Conservation (phyloP, 2,329 filamentous ascomycete species). For the Colletotrichum godetiae region DNA sequence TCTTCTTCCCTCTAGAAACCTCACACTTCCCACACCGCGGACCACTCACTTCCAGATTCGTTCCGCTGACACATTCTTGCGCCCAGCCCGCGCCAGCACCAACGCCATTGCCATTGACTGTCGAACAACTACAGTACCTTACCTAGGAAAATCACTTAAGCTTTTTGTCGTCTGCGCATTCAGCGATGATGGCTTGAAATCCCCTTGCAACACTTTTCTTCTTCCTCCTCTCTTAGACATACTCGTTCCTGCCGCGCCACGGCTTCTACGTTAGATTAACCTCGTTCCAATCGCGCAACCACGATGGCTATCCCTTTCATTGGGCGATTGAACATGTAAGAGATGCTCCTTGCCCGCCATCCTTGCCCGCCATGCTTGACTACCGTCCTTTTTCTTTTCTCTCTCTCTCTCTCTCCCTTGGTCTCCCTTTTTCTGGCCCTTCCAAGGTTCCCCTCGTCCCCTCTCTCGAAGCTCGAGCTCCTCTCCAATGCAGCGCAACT, state of each 20-base stretch:
- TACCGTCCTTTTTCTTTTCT: not conserved
- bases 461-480: not conserved
- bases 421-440: too few species aligned
- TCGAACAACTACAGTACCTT: not conserved
- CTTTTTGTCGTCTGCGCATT: conserved; percentile 18
- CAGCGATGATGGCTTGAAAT: conserved; percentile 24
- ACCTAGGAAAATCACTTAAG: conserved; percentile 9
- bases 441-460: not conserved
- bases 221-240: conserved; percentile 23
- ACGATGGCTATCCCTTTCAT: conserved; percentile 65
- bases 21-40: conserved; percentile 15
- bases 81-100: not conserved
- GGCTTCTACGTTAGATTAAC: conserved; percentile 9
- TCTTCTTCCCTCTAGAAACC: conserved; percentile 2
- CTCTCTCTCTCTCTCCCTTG: conserved; percentile 5
- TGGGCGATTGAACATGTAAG: conserved; percentile 64
- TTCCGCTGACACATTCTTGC: conserved; percentile 27
- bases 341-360: conserved; percentile 31
- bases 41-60: conserved; percentile 25
- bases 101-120: not conserved
- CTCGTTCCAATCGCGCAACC: conserved; percentile 36
- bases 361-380: not conserved
- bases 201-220: conserved; percentile 12
- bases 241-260: conserved; percentile 29
- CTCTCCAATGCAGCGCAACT: conserved; percentile 29